phyloP scores from a whole-genome alignment of 2,329 filamentous ascomycete species.

The Aspergillus sp. region DNA sequence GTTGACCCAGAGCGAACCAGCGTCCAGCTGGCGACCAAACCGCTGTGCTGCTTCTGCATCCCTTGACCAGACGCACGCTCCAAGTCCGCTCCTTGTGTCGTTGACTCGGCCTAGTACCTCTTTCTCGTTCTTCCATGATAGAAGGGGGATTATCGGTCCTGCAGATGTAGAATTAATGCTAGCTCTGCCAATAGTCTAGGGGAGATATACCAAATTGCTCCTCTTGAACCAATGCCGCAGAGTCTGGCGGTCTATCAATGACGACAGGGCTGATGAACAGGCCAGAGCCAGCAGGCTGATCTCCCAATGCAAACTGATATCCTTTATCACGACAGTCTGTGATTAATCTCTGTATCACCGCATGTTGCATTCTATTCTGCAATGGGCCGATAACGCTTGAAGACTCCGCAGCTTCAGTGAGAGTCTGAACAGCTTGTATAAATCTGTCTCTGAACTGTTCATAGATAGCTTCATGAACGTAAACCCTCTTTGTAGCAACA shows the following conservation, averaged over 20 bases:
- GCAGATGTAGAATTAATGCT: too few species aligned
- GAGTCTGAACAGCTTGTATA: not conserved
- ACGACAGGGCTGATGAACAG: not conserved
- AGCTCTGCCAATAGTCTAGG: not conserved
- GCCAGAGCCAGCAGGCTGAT: not conserved
- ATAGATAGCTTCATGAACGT: not conserved
- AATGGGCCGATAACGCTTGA: not conserved
- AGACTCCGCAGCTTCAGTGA: not conserved
- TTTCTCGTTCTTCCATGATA: not conserved
- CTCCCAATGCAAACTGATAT: not conserved
- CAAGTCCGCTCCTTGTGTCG: not conserved
- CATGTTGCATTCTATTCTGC: not conserved
- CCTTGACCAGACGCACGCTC: not conserved
- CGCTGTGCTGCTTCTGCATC: not conserved
- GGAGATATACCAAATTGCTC: not conserved
- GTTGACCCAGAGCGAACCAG: not conserved
- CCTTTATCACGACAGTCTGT: not conserved
- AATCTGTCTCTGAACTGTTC: not conserved
- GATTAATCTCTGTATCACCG: not conserved
- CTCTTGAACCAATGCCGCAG: not conserved
- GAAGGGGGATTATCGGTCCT: not conserved
- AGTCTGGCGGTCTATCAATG: not conserved
- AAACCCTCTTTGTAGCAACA: not conserved
- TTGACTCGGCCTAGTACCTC: not conserved
- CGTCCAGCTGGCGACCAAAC: not conserved